Conservation (phyloP, 2,329 filamentous ascomycete species). For the Fusarium subglutinans region DNA sequence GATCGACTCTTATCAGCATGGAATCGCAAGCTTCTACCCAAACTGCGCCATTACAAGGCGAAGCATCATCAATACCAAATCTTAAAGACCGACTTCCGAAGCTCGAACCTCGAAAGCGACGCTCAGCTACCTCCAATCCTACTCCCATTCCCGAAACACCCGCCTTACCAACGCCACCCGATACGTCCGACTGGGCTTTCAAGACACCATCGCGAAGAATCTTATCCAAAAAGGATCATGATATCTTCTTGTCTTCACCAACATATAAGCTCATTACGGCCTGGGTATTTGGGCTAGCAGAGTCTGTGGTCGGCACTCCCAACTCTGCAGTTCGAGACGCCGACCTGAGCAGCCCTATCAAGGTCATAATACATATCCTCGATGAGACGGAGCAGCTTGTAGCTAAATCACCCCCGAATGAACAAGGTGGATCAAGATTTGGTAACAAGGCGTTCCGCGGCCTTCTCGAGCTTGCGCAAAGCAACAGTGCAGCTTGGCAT, state of each 20-base stretch:
- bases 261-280: slow-evolving; percentile 80
- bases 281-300: slow-evolving; percentile 88
- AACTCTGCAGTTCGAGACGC: slow-evolving; percentile 67
- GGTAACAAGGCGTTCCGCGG: slow-evolving; percentile 91
- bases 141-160: slow-evolving; percentile 80
- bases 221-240: slow-evolving; percentile 80
- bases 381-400: slow-evolving; percentile 74
- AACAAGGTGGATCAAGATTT: slow-evolving; percentile 89
- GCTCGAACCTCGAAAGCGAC: slow-evolving; percentile 70
- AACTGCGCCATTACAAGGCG: slow-evolving; percentile 8
- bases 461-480: slow-evolving; percentile 76
- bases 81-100: slow-evolving; percentile 69
- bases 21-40: slow-evolving; percentile 34
- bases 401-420: slow-evolving; percentile 77
- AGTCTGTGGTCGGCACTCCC: slow-evolving; percentile 77
- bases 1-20: slow-evolving; percentile 34
- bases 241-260: slow-evolving; percentile 80
- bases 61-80: slow-evolving; percentile 42
- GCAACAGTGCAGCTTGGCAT: slow-evolving; percentile 71
- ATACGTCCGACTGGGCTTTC: slow-evolving; percentile 69
- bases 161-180: slow-evolving; percentile 72
- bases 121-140: slow-evolving; percentile 61
- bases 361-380: slow-evolving; percentile 74
- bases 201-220: slow-evolving; percentile 79
- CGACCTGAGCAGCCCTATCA: slow-evolving; percentile 68